Conservation (phyloP, 2,329 filamentous ascomycete species). For the Colletotrichum chlorophyti region DNA sequence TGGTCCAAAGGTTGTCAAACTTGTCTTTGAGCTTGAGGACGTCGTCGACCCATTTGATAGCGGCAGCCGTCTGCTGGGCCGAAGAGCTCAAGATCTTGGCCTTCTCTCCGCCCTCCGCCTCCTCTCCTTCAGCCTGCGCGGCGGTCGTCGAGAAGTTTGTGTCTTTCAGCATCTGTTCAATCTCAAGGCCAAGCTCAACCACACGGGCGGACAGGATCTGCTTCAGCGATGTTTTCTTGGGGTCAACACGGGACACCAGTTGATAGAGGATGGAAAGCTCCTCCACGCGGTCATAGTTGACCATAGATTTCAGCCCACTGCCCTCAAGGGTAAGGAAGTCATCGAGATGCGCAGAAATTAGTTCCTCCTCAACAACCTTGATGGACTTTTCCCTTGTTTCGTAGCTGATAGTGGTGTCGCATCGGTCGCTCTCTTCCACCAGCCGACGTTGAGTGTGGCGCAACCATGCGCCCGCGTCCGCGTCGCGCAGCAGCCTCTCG, state of each 20-base stretch:
- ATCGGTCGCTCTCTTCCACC: constrained; percentile 81
- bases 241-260: constrained; percentile 79
- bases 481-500: constrained; percentile 74
- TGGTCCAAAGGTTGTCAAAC: constrained; percentile 80
- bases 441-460: constrained; percentile 77
- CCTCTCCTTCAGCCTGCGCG: constrained; percentile 50
- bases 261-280: constrained; percentile 84
- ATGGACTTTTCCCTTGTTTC: constrained; percentile 77
- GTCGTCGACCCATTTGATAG: constrained; percentile 95
- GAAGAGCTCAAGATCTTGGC: constrained; percentile 47
- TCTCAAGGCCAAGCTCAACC: constrained; percentile 79
- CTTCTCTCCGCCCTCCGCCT: constrained; percentile 56
- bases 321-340: constrained; percentile 86
- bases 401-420: constrained; percentile 79
- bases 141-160: constrained; percentile 56
- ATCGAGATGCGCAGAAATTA: constrained; percentile 78
- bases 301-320: constrained; percentile 86
- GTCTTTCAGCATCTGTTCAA: constrained; percentile 73
- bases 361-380: constrained; percentile 77
- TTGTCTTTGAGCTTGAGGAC: constrained; percentile 86
- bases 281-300: constrained; percentile 83
- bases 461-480: constrained; percentile 84
- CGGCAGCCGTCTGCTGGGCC: constrained; percentile 84
- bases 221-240: constrained; percentile 73
- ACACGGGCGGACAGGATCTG: constrained; percentile 76